Base-by-base conservation (phyloP, 352 stramenopile genomes). In the Phytophthora melonis region DNA sequence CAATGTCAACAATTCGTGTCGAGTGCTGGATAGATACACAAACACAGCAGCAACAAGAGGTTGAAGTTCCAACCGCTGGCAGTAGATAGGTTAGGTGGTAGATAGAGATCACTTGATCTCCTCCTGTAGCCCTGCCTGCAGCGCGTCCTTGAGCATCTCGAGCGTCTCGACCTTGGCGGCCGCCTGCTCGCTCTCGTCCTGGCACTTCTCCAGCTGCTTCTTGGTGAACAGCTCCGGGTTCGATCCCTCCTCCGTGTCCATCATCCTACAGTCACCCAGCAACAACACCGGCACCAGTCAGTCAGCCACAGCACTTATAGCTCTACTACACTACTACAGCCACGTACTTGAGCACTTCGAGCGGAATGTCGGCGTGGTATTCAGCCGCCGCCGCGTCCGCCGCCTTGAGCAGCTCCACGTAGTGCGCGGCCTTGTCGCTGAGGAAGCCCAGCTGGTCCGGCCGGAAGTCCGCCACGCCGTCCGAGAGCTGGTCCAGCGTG, bases 221-320 rank as follows among this genome's bases (percentile, higher is more conserved):
- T 89, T 90, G 1, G 86, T 93, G 63, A 86, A 92, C 14, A 92
- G 72, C 66, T 93, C 86, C 7, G 84, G 86, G 60, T 93, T 93
- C 5, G 81, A 89, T 14, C 80, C 77, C 41, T 87, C 71, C 43
- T 88, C 58, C 4, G 67, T 72, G 56, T 91, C 83, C 63, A 93
- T 63, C 77, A 84, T 87, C 58, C 78, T 89, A 41, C 34, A 32
- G 27, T 32, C 34, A 41, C 34, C 23, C 3, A 41, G 10, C 34
- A 9, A 32, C 27, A 32, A 41, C 34, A 41, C 34, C 27, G 5
- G 27, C 27, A 32, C 5, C 27, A 32, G 27, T 32, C 23, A 25
- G 23, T 39, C 7, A 39, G 32, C 32, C 32, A 39, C 32, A 39
- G 3, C 8, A 39, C 32, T 13, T 10, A 39, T 11, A 11, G 11